Evolutionary conservation across 192 early-diverging fungal genomes (phyloP).

Genomic region (Umbelopsis sp.): DNA sequence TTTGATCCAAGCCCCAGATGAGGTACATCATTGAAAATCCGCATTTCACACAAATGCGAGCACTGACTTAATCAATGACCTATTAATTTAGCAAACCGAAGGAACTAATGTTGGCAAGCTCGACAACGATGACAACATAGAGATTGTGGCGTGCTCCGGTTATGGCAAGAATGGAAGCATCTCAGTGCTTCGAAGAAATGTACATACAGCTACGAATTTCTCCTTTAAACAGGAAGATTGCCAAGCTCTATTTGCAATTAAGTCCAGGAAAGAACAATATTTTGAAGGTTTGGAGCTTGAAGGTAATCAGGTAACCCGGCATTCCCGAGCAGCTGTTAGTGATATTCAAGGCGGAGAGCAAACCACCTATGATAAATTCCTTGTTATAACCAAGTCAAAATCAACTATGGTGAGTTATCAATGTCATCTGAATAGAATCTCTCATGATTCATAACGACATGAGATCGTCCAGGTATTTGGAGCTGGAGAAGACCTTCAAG

Average conservation of each 20-base stretch:
- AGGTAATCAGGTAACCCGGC: constrained; percentile 22
- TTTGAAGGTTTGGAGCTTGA: constrained; percentile 47
- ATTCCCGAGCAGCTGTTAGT: not conserved
- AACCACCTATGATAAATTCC: constrained; percentile 50
- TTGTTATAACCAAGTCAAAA: constrained; percentile 66
- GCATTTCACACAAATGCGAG: not conserved
- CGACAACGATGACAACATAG: constrained; percentile 28
- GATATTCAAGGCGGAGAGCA: not conserved
- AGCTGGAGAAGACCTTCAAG: constrained; percentile 80
- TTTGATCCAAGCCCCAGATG: constrained; percentile 11
- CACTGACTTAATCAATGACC: not conserved
- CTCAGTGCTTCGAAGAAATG: constrained; percentile 55
- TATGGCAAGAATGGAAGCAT: constrained; percentile 50
- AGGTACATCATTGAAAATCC: constrained; percentile 19
- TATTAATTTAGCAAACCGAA: not conserved
- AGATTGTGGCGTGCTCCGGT: constrained; percentile 57
- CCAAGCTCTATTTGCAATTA: constrained; percentile 71
- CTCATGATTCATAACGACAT: not conserved
- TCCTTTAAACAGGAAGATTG: constrained; percentile 53
- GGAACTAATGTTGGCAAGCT: not conserved
- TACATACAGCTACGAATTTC: constrained; percentile 45
- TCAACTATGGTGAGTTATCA: constrained; percentile 58
- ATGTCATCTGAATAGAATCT: not conserved
- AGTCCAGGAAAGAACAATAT: constrained; percentile 50
- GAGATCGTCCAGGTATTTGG: constrained; percentile 64